Conservation (phyloP, 2,329 filamentous ascomycete genomes). For the Leptoxyphium fumago region DNA sequence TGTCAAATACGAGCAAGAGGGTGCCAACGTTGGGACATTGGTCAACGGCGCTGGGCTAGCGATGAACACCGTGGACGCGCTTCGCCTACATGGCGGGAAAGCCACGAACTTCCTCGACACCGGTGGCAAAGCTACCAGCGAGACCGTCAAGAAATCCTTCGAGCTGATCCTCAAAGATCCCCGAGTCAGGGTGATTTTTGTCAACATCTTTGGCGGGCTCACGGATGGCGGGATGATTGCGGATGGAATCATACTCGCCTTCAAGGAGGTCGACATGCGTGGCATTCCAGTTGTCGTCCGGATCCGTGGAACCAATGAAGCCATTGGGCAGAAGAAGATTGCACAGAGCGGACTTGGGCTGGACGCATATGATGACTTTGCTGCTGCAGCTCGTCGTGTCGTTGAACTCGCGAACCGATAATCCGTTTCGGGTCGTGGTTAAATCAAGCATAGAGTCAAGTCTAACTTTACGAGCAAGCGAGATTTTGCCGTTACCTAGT, state of each 20-base stretch:
- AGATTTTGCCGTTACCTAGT: too few relatives aligned
- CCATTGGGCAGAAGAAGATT: conserved; percentile 54
- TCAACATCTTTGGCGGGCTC: conserved; percentile 57
- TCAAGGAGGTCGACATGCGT: conserved; percentile 45
- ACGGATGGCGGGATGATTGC: conserved; percentile 74
- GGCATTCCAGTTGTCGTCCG: conserved; percentile 59
- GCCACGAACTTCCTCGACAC: conserved; percentile 82
- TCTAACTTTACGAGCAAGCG: too few relatives aligned
- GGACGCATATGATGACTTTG: conserved; percentile 59
- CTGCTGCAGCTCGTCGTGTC: conserved; percentile 54
- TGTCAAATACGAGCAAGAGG: conserved; percentile 42
- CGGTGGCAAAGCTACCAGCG: conserved; percentile 71
- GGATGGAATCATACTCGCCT: conserved; percentile 56
- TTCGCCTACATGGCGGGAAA: conserved; percentile 50
- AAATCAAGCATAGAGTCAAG: too few relatives aligned
- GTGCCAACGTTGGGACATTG: conserved; percentile 59
- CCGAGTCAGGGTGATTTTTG: conserved; percentile 57
- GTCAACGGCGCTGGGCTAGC: conserved; percentile 83
- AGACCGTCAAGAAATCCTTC: conserved; percentile 67
- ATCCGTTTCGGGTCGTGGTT: not conserved
- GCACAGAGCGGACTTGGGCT: conserved; percentile 51
- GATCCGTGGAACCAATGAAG: conserved; percentile 61
- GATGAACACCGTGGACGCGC: conserved; percentile 79
- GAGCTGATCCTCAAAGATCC: conserved; percentile 56
- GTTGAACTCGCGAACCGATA: conserved; percentile 38